These are phyloP conservation scores for Jaltomata sinuosa DNA, from an alignment of 257 asterid species.

Conservation along the genomic window DNA sequence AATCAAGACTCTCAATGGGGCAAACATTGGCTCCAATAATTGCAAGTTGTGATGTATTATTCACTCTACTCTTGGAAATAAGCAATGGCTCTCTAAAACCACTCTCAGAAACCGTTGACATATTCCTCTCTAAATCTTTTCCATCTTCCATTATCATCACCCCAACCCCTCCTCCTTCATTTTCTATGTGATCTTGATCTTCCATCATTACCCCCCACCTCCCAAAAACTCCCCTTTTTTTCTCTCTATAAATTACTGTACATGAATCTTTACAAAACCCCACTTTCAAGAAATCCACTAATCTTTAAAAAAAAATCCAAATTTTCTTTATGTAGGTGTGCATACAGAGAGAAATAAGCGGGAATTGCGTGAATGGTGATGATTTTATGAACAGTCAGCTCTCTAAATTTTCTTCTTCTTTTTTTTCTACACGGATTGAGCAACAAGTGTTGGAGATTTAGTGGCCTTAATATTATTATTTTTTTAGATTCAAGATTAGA, in stretches of 20 bases:
- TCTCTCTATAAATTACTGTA: not conserved
- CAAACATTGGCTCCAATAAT: constrained; percentile 64
- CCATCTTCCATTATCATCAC: constrained; percentile 8
- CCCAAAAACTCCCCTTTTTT: not conserved
- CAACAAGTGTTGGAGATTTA: not conserved
- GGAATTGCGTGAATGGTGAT: not conserved
- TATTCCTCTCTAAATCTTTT: constrained; percentile 33
- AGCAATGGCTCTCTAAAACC: constrained; percentile 46
- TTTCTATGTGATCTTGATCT: constrained; percentile 44
- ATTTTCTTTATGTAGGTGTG: not conserved
- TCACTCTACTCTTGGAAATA: constrained; percentile 37
- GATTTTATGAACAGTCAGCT: not conserved
- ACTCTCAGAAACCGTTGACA: constrained; percentile 5
- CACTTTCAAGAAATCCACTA: not conserved
- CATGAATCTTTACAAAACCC: not conserved
- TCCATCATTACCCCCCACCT: not conserved
- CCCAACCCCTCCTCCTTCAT: constrained; percentile 14
- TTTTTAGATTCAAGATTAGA: not conserved
- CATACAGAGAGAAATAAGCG: not conserved
- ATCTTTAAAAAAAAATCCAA: not conserved
- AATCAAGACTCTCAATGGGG: constrained; percentile 83
- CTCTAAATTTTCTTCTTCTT: not conserved
- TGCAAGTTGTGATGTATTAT: constrained; percentile 83
- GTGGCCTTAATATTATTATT: not conserved
- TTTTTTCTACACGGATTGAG: not conserved